Percentiles rank a stretch among this genome's conserved stretches.
Evolutionary conservation across 1,284 basidiomycete genomes (phyloP).

Genomic region (Neolentinus lepideus): DNA sequence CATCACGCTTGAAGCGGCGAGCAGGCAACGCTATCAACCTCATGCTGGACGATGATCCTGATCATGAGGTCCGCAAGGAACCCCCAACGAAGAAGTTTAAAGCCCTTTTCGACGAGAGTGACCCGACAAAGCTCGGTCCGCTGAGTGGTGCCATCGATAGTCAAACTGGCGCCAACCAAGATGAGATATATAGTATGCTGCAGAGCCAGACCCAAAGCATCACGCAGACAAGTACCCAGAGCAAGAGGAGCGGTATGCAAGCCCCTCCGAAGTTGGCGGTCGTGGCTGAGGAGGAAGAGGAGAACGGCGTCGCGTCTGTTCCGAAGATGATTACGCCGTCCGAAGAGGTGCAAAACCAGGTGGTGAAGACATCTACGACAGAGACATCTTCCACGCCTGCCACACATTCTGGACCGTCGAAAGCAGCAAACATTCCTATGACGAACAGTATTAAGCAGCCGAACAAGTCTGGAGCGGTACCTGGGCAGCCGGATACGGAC

Average conservation of each 20-base stretch:
- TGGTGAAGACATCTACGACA: neutral
- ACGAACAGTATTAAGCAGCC: neutral
- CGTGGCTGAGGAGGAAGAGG: slow-evolving; percentile 54
- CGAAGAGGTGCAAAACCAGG: neutral
- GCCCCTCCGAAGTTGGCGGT: slow-evolving; percentile 20
- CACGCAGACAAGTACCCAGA: slow-evolving; percentile 1
- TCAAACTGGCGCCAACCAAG: slow-evolving; percentile 8
- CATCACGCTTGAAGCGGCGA: neutral
- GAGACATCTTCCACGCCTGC: slow-evolving; percentile 24
- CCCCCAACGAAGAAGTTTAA: slow-evolving; percentile 64
- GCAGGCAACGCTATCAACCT: neutral
- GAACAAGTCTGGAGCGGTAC: slow-evolving; percentile 28
- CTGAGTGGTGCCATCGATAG: slow-evolving; percentile 2
- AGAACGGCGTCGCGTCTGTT: slow-evolving; percentile 12
- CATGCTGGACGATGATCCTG: slow-evolving; percentile 13
- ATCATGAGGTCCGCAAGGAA: slow-evolving; percentile 27
- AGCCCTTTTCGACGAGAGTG: slow-evolving; percentile 59
- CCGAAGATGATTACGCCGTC: neutral
- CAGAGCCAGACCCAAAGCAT: slow-evolving; percentile 30
- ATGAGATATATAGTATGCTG: slow-evolving; percentile 8
- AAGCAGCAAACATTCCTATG: neutral
- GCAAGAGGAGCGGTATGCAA: neutral
- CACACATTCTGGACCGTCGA: slow-evolving; percentile 22
- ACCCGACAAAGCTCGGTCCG: slow-evolving; percentile 34
- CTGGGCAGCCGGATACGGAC: slow-evolving; percentile 57